These are phyloP conservation scores for Calendula officinalis DNA, from an alignment of 129 eudicot species.

Conservation along the genomic window DNA sequence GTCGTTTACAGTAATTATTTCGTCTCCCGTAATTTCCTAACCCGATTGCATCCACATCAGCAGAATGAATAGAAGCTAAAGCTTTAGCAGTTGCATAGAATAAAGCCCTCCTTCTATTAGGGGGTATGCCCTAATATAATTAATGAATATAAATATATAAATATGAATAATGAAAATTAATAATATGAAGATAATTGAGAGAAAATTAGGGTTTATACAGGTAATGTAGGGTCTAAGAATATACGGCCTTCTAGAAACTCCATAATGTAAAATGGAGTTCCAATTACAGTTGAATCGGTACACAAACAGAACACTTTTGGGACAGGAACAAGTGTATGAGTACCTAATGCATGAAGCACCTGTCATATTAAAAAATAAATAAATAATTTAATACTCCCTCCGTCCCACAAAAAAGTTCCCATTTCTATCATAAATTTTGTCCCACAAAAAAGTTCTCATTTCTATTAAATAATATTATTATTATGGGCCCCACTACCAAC, in stretches of 20 bases:
- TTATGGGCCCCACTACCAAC: too few species aligned
- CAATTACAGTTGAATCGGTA: conserved; percentile 78
- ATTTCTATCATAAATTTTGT: too few species aligned
- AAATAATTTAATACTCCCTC: too few species aligned
- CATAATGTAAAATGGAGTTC: conserved; percentile 94
- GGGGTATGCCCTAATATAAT: conserved; percentile 57
- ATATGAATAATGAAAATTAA: not conserved
- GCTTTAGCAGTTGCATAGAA: conserved; percentile 73
- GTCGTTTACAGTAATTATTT: conserved; percentile 83
- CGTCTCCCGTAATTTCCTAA: conserved; percentile 71
- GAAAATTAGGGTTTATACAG: conserved; percentile 45
- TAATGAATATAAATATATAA: not conserved
- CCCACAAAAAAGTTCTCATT: too few species aligned
- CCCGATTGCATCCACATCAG: conserved; percentile 80
- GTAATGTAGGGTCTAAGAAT: conserved; percentile 75
- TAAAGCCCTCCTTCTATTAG: conserved; percentile 58
- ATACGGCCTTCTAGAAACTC: conserved; percentile 92
- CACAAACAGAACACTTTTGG: conserved; percentile 94
- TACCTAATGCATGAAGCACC: conserved; percentile 87
- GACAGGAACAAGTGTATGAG: conserved; percentile 75
- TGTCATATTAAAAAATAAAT: conserved; percentile 29
- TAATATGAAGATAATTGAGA: conserved; percentile 14
- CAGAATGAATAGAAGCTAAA: conserved; percentile 87
- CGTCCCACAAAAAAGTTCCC: too few species aligned
- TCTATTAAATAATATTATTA: too few species aligned